These are phyloP conservation scores for Chamaenerion angustifolium DNA, from an alignment of 345 rosid species.

Conservation along the genomic window DNA sequence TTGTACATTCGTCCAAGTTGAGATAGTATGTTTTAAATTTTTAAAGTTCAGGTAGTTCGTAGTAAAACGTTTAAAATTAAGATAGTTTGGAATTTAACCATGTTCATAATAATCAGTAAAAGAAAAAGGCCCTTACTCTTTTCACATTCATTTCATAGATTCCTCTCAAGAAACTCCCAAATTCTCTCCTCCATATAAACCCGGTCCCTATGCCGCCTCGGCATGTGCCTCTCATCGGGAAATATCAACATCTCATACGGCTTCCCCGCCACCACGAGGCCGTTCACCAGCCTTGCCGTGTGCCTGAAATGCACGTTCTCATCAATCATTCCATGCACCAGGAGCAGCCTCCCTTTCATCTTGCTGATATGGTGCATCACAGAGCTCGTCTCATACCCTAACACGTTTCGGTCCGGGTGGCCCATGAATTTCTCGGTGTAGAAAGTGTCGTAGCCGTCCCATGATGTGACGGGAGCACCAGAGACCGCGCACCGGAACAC, in stretches of 20 bases:
- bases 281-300: constrained; percentile 78
- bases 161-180: constrained; percentile 73
- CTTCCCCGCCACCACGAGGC: constrained; percentile 59
- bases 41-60: no score
- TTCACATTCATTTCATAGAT: constrained; percentile 25
- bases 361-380: constrained; percentile 62
- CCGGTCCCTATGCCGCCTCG: constrained; percentile 43
- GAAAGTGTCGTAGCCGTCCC: constrained; percentile 94
- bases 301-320: constrained; percentile 95
- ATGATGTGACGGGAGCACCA: constrained; percentile 93
- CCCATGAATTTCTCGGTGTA: constrained; percentile 97
- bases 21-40: no score
- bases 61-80: no score
- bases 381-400: constrained; percentile 39
- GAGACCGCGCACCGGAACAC: constrained; percentile 59
- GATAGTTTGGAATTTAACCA: no score
- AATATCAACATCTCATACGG: constrained; percentile 65
- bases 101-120: no score
- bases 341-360: constrained; percentile 47
- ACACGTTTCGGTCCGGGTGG: constrained; percentile 31
- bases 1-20: no score
- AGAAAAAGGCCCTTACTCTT: neutral
- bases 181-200: constrained; percentile 89
- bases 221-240: constrained; percentile 90
- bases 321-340: constrained; percentile 92